Conservation (phyloP, 345 rosid genomes). For the Hibiscus mutabilis region DNA sequence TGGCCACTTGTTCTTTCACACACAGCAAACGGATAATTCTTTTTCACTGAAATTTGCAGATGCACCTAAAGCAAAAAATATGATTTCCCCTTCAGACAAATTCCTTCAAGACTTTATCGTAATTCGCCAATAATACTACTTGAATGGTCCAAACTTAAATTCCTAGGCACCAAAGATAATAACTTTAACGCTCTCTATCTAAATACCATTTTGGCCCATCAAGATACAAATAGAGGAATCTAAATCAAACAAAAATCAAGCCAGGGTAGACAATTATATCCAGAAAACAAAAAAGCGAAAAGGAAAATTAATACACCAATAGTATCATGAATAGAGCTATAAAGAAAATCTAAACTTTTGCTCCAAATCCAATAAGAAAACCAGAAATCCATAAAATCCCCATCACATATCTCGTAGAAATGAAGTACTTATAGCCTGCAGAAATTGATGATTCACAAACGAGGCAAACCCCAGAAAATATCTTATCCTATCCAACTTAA, state of each 20-base stretch:
- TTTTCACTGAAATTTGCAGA: background rate
- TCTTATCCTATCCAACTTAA: background rate
- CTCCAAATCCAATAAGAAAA: background rate
- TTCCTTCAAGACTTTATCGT: background rate
- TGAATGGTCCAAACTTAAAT: background rate
- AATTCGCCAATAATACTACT: background rate
- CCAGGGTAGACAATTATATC: background rate
- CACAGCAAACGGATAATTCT: too few relatives aligned
- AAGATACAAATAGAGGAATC: background rate
- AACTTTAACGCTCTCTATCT: background rate
- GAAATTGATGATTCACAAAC: background rate
- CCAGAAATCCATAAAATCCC: background rate
- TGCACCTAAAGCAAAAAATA: background rate
- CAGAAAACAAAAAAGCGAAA: background rate
- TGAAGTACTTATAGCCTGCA: background rate
- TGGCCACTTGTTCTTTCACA: background rate
- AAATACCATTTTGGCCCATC: background rate
- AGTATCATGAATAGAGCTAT: background rate
- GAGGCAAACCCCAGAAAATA: background rate
- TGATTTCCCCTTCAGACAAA: background rate
- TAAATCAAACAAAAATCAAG: background rate
- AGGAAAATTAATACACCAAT: background rate
- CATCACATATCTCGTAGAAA: background rate
- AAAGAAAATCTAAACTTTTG: background rate
- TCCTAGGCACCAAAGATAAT: background rate